These are phyloP conservation scores for Rhizopogon sp. DNA, from an alignment of 768 basidiomycete genomes.

Conservation along the genomic window DNA sequence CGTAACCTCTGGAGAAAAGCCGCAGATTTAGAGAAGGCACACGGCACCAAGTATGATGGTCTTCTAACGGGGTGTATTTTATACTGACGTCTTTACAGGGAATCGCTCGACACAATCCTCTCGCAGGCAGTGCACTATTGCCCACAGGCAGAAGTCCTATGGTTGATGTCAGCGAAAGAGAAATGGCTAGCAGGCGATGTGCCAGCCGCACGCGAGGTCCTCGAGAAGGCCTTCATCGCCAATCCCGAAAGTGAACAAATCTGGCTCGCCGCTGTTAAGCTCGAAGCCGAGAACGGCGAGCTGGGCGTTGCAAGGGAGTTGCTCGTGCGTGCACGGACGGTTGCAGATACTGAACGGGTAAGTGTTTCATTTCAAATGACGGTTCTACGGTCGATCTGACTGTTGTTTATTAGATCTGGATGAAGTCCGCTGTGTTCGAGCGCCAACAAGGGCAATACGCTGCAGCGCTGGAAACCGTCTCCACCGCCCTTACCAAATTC, in stretches of 20 bases:
- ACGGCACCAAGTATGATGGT: constrained; percentile 65
- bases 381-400: background rate
- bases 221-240: constrained; percentile 86
- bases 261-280: constrained; percentile 95
- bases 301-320: constrained; percentile 81
- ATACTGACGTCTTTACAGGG: constrained; percentile 35
- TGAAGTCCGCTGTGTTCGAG: constrained; percentile 97
- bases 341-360: constrained; percentile 90
- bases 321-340: constrained; percentile 81
- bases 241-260: constrained; percentile 97
- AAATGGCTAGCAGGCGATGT: constrained; percentile 92
- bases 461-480: constrained; percentile 69
- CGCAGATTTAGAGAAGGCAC: constrained; percentile 88
- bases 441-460: constrained; percentile 77
- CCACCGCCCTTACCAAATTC: constrained; percentile 76
- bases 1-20: constrained; percentile 86
- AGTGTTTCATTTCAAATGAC: constrained; percentile 17
- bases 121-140: constrained; percentile 82
- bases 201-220: constrained; percentile 82
- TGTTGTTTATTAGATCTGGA: constrained; percentile 74
- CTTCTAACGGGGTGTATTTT: background rate
- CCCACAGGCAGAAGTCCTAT: constrained; percentile 92
- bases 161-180: constrained; percentile 99
- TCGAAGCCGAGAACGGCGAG: constrained; percentile 95
- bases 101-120: constrained; percentile 79